These are phyloP conservation scores for Ambrosiella xylebori DNA, from an alignment of 2,329 filamentous ascomycete species.

Conservation along the genomic window DNA sequence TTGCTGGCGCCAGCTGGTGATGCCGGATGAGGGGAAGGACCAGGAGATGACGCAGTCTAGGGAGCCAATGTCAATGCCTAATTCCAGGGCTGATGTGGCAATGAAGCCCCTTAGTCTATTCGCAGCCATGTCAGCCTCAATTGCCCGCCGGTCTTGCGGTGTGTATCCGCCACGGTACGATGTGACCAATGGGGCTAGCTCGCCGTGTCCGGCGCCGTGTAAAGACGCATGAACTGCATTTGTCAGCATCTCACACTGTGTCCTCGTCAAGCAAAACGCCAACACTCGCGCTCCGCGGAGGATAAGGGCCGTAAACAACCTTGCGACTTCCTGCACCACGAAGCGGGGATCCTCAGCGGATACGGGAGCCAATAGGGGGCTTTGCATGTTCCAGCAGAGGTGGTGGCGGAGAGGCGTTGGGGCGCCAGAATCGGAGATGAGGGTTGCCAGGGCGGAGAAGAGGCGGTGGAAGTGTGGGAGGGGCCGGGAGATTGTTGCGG, in stretches of 20 bases:
- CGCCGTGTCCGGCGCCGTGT: conserved; percentile 50
- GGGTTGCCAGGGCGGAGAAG: conserved; percentile 67
- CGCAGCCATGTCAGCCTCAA: conserved; percentile 94
- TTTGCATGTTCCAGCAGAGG: conserved; percentile 8
- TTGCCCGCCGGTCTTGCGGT: conserved; percentile 68
- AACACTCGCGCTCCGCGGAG: conserved; percentile 80
- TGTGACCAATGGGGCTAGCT: conserved; percentile 71
- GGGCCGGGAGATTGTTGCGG: conserved; percentile 88
- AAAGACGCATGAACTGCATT: conserved; percentile 67
- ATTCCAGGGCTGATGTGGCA: conserved; percentile 78
- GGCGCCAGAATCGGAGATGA: conserved; percentile 85
- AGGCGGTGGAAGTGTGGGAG: conserved; percentile 81
- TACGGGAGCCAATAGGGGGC: background rate
- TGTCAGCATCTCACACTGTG: conserved; percentile 73
- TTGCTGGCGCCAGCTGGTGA: conserved; percentile 86
- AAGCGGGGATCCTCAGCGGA: conserved; percentile 3
- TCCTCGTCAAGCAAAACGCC: conserved; percentile 76
- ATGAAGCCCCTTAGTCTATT: conserved; percentile 86
- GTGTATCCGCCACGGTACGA: conserved; percentile 92
- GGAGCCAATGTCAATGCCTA: conserved; percentile 89
- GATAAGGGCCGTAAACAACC: conserved; percentile 78
- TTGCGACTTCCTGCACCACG: conserved; percentile 52
- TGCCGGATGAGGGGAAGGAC: conserved; percentile 81
- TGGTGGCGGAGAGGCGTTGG: conserved; percentile 30
- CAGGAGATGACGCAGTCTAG: conserved; percentile 87